Evolutionary conservation across 768 basidiomycete species (phyloP).

Genomic region (Mycena maculata): DNA sequence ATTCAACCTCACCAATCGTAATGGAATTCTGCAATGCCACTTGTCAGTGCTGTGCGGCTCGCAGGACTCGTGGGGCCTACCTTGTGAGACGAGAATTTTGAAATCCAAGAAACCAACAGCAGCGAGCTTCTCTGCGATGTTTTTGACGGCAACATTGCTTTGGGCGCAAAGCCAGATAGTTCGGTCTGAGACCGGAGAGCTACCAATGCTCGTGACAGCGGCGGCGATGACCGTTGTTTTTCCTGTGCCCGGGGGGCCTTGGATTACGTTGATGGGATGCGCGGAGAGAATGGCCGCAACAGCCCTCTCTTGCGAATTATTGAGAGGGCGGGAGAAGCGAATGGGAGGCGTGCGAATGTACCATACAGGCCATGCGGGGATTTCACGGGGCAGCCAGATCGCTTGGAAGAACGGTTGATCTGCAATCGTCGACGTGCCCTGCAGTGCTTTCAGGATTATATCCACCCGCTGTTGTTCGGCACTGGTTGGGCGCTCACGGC

Average conservation of each 20-base stretch:
- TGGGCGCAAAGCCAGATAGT: conserved; percentile 78
- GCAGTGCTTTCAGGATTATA: conserved; percentile 45
- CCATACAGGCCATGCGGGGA: conserved; percentile 25
- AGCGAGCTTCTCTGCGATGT: conserved; percentile 79
- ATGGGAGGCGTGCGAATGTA: conserved; percentile 25
- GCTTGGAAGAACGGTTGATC: conserved; percentile 48
- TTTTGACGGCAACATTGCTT: conserved; percentile 84
- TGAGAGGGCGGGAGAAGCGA: conserved; percentile 42
- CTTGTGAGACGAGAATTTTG: conserved; percentile 70
- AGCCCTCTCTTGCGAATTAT: conserved; percentile 50
- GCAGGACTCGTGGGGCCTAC: background rate
- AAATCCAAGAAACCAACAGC: conserved; percentile 59
- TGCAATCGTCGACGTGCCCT: conserved; percentile 41
- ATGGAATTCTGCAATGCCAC: conserved; percentile 60
- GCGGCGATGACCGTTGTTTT: conserved; percentile 75
- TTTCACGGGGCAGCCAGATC: conserved; percentile 47
- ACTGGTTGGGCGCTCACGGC: conserved; percentile 59
- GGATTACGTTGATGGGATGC: conserved; percentile 49
- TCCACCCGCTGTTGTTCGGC: conserved; percentile 53
- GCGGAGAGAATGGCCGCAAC: conserved; percentile 49
- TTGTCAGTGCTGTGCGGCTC: background rate
- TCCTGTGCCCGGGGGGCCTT: conserved; percentile 73
- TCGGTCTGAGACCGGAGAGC: conserved; percentile 36
- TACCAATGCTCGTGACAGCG: conserved; percentile 51
- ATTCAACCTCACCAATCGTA: conserved; percentile 64